Evolutionary conservation across 495 filamentous ascomycete species (phyloP), one percentile per base, ranked within the genome.

Genomic region (Talaromyces ruber): DNA sequence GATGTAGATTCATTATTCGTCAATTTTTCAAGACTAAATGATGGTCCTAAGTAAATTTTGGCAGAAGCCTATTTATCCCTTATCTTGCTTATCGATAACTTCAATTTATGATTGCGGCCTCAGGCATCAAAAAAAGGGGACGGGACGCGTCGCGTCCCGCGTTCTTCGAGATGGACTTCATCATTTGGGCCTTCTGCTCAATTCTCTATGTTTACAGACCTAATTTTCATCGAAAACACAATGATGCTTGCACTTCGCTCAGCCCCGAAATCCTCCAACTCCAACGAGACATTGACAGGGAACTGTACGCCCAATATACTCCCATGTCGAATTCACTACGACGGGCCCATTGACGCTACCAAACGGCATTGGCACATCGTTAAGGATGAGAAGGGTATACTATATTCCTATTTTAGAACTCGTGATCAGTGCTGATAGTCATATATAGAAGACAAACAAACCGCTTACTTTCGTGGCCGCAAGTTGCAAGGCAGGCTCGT

Each of bases 321-420:
- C 21, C 93, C 93, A 6, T 96, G 92, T 67, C 81, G 82, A 59
- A 85, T 98, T 66, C 82, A 93, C 65, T 86, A 95, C 69, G 82
- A 89, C 68, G 93, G 93, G 6, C 75, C 85, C 11, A 77, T 92
- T 54, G 79, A 86, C 16, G 81, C 86, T 2, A 74, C 83, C 5
- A 66, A 83, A 32, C 78, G 86, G n/a, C 90, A 90, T 66, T 98
- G 93, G 93, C 74, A 71, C 4, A 84, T 90, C 37, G 68, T 66
- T 58, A 60, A 72, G 34, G 72, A 76, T 52, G 69, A 71, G 54
- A 70, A 78, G 68, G 79, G 81, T 81, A 65, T 60, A 50, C 9
- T 6, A 8, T 29, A 34, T 26, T n/a, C 25, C 60, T 64, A 64
- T 24, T 16, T 26, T 8, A 12, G 21, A 16, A 60, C 43, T 30